Conservation (phyloP, 129 eudicot species). For the Ambrosia artemisiifolia region DNA sequence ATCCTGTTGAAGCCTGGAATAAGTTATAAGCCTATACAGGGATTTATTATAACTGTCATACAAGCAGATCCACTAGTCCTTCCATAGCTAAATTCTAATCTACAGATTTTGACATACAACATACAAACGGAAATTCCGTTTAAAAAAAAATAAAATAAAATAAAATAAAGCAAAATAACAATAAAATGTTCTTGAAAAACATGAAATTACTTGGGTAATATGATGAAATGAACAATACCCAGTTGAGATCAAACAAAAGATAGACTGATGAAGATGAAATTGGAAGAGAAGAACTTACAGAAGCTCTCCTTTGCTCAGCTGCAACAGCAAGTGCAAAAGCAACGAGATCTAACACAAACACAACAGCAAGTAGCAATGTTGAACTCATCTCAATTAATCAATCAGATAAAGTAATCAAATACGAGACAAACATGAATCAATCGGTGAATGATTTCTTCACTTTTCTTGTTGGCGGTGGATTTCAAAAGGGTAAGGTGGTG, state of each 20-base stretch:
- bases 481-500: too few species aligned
- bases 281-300: constrained; percentile 41
- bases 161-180: too few species aligned
- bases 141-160: too few species aligned
- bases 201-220: background rate
- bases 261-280: background rate
- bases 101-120: too few species aligned
- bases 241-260: background rate
- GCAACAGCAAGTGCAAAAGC: constrained; percentile 68
- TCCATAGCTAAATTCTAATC: too few species aligned
- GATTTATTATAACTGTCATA: too few species aligned
- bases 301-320: constrained; percentile 76
- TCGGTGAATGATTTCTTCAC: too few species aligned
- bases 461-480: constrained; percentile 17
- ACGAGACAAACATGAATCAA: too few species aligned
- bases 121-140: too few species aligned
- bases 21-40: too few species aligned
- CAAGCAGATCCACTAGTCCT: too few species aligned
- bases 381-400: constrained; percentile 50
- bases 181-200: background rate
- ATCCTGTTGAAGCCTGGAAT: too few species aligned
- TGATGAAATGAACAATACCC: constrained; percentile 9
- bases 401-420: constrained; percentile 17
- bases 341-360: constrained; percentile 31
- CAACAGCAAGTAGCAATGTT: constrained; percentile 47